Base-by-base conservation (phyloP, 805 yeast genomes). In the Pichia ethanolica region DNA sequence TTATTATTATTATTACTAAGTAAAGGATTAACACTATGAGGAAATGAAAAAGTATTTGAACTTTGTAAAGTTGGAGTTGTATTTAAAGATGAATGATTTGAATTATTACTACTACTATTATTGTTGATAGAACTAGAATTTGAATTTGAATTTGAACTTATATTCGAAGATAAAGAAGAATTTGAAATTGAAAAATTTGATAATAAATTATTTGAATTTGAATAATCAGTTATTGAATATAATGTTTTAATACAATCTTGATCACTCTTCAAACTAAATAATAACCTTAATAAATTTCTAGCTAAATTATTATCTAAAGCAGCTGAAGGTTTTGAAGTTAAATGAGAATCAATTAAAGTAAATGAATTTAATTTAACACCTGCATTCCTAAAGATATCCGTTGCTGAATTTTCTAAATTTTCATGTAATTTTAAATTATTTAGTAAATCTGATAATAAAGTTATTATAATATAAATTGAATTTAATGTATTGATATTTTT, bases 391-490 rank as follows among this genome's bases (percentile, higher is more conserved):
- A 45, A 49, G 9, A 42, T 20, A 26, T 28, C 26, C 13, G 32
- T 30, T 13, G 42, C 13, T 27, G 42, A 13, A 7, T 25, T 28
- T n/a, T 26, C 6, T 34, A 36, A 42, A 26, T 26, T 40, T 28
- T 49, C 48, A 5, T 32, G 39, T 20, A 35, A 39, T 32, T 44
- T 48, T 5, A 49, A 10, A 34, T 25, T 42, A 39, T 39, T 25
- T 3, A 50, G 26, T n/a, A 45, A 36, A 52, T 39, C 59, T 52
- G 51, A 65, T 64, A 50, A 69, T 47, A 45, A 25, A 6, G 34
- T 35, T 13, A 50, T 14, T 3, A 49, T 33, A 5, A 54, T 41
- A 39, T 33, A 47, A 6, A 45, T 36, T 6, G 51, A 51, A 37
- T 51, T 49, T 20, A 52, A 30, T n/a, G 42, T 27, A 25, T 43